Evolutionary conservation across 805 yeast species (phyloP).

Genomic region (Ogataea degrootiae): DNA sequence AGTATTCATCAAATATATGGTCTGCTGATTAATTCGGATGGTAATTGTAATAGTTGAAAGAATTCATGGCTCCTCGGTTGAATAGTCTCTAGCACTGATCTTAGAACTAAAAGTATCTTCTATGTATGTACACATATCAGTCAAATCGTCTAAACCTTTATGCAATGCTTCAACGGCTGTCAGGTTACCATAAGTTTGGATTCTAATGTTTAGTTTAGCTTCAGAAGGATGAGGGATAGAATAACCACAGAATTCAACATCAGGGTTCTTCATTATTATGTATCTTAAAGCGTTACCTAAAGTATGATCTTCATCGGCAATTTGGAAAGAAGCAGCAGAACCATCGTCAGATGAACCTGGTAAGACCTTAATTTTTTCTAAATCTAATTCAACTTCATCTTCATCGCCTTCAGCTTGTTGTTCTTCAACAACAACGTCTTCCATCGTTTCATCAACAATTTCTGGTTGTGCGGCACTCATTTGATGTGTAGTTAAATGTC

Average conservation of each 20-base stretch:
- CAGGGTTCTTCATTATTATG: slow-evolving; percentile 95
- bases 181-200: slow-evolving; percentile 82
- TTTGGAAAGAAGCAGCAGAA: slow-evolving; percentile 90
- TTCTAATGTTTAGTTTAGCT: slow-evolving; percentile 79
- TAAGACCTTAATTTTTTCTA: slow-evolving; percentile 58
- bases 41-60: background rate
- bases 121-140: slow-evolving; percentile 75
- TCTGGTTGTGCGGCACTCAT: slow-evolving; percentile 3
- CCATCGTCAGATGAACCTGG: slow-evolving; percentile 94
- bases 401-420: slow-evolving; percentile 32
- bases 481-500: background rate
- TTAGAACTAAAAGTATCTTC: slow-evolving; percentile 73
- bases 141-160: slow-evolving; percentile 82
- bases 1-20: background rate
- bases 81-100: slow-evolving; percentile 52
- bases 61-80: slow-evolving; percentile 43
- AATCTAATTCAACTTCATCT: slow-evolving; percentile 34
- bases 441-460: slow-evolving; percentile 11
- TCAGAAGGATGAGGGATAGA: slow-evolving; percentile 98
- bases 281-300: slow-evolving; percentile 91
- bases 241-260: slow-evolving; percentile 97
- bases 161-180: slow-evolving; percentile 92
- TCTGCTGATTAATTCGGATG: background rate
- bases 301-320: slow-evolving; percentile 92
- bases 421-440: slow-evolving; percentile 17